phyloP scores from a whole-genome alignment of 2,329 filamentous ascomycete genomes.

The Bipolaris gigantea region DNA sequence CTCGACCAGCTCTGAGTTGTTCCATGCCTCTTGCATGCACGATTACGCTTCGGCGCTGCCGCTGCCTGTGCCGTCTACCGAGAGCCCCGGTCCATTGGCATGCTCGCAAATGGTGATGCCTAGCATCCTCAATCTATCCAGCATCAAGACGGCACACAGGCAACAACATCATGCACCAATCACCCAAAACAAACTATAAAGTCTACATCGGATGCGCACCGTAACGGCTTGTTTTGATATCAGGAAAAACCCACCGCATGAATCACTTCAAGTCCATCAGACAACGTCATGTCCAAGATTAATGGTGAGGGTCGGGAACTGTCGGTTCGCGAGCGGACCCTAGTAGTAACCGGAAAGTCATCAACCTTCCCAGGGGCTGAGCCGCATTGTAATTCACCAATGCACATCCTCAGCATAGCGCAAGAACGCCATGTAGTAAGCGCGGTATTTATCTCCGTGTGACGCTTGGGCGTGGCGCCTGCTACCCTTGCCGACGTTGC shows the following conservation, averaged over 20 bases:
- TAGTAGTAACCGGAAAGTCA: constrained; percentile 18
- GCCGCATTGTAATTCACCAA: constrained; percentile 17
- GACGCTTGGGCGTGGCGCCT: constrained; percentile 25
- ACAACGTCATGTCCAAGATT: background rate
- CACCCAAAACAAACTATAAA: background rate
- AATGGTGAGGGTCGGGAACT: constrained; percentile 13
- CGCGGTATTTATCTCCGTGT: constrained; percentile 28
- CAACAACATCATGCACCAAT: constrained; percentile 17
- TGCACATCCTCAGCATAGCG: constrained; percentile 28
- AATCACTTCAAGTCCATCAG: constrained; percentile 4
- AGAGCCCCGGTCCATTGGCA: constrained; percentile 30
- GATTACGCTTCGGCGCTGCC: constrained; percentile 21
- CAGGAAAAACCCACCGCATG: background rate
- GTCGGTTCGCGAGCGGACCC: constrained; percentile 15
- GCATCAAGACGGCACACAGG: constrained; percentile 11
- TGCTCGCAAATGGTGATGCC: constrained; percentile 35
- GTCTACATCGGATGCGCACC: constrained; percentile 3
- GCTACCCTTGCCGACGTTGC: constrained; percentile 9
- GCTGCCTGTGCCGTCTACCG: constrained; percentile 23
- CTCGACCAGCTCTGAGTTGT: constrained; percentile 29
- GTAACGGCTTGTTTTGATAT: background rate
- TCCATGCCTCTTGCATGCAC: constrained; percentile 19
- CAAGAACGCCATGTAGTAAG: constrained; percentile 25
- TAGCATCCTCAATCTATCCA: constrained; percentile 25
- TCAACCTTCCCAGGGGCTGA: constrained; percentile 26